A percentile compares a stretch with the other conserved stretches of the same genome.
Conservation (phyloP, 2,329 filamentous ascomycete genomes). For the Pseudocercospora eumusae region DNA sequence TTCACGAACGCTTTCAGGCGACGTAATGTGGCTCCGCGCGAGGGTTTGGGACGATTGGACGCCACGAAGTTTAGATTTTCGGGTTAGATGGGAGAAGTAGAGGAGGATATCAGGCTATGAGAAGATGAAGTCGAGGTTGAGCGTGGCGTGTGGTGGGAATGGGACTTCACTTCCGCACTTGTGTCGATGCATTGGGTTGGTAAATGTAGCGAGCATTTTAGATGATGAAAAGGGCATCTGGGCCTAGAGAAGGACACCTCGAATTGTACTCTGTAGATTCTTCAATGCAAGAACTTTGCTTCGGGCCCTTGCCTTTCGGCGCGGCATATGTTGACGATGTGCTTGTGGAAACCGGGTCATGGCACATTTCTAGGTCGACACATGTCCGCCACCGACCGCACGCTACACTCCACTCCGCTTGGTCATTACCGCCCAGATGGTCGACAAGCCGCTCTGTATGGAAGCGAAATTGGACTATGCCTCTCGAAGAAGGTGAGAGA, state of each 20-base stretch:
- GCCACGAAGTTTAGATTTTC: conserved; percentile 81
- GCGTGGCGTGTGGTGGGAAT: not conserved
- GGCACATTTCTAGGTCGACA: no score
- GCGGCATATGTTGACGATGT: no score
- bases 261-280: not conserved
- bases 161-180: no score
- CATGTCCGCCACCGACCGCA: no score
- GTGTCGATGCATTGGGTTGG: not conserved
- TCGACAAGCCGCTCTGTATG: no score
- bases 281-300: no score
- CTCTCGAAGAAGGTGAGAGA: no score
- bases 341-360: no score
- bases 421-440: no score
- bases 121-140: not conserved
- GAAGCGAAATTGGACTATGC: no score
- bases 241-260: not conserved
- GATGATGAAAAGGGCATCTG: not conserved
- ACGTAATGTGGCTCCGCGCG: conserved; percentile 90
- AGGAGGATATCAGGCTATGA: not conserved
- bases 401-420: no score
- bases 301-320: no score
- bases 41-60: conserved; percentile 84
- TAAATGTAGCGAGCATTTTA: not conserved
- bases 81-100: conserved; percentile 25
- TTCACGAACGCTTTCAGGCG: conserved; percentile 94